Base-by-base conservation (phyloP, 768 basidiomycete species). In the Amyloporia xantha region DNA sequence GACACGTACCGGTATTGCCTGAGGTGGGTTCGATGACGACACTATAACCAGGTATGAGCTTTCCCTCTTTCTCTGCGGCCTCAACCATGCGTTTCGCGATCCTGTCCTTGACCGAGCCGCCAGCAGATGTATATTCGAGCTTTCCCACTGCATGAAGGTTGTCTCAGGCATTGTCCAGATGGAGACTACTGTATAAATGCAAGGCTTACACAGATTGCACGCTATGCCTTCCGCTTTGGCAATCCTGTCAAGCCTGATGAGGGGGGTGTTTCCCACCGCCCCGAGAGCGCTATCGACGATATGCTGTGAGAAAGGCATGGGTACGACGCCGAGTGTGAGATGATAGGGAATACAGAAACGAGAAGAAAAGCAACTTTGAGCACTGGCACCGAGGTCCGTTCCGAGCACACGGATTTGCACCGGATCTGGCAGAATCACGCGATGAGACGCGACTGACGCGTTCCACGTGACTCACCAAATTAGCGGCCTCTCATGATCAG, bases 31-130 rank as follows among this genome's bases (percentile, higher is more conserved):
- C 96, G 51, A 99, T 94, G 49, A 98, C 82, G 44, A 94, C 81
- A 56, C 88, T 91, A 67, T 90, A 74, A 0, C 93, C 93, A 1
- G 89, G 88, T 28, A 90, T 75, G 35, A 99, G 79, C 43, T 72
- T 81, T 27, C 93, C 94, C 27, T 91, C 84, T 47, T 74, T 73
- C 72, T 99, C 96, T 5, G 95, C 96, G n/a, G 84, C 79, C 55
- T 92, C 85, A 1, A 98, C 81, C 95, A 99, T 99, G 10, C 91
- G 82, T 65, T 91, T 94, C 23, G 93, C 94, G 46, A 98, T 95
- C 50, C 94, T 75, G 63, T 98, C 95, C 70, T 99, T 99, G 51
- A 97, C 86, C 2, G 88, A 92, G 2, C 95, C 95, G 9, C 95
- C 96, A 1, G 82, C 84, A 17, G 89, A 92, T 61, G 89, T 78